Evolutionary conservation across 768 basidiomycete genomes (phyloP), one percentile per base, ranked within the genome.

Genomic region (Ramaria sp.): DNA sequence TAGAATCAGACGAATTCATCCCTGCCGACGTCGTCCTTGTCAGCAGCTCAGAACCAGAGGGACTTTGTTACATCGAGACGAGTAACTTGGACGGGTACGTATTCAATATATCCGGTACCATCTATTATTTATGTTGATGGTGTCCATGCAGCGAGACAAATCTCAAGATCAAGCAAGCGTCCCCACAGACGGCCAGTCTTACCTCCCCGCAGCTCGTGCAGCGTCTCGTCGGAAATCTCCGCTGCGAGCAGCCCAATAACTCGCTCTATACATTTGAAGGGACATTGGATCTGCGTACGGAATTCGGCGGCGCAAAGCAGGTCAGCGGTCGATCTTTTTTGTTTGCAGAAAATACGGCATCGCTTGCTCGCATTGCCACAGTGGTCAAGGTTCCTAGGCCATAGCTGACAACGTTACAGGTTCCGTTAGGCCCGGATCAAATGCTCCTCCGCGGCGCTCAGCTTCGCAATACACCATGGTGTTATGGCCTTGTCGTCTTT

Each of bases 111-210:
- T n/a, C 33, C 17, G 12, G 42, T 13, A 15, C 50, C 53, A 58
- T 37, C 39, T 10, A 27, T 27, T 27, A 27, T 27, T 19, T 24
- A 17, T 46, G 34, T 24, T 53, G 48, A 42, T 30, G 38, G 31
- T 38, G 31, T 37, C 10, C 19, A 27, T 50, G 10, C 63, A 92
- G 92, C 24, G 96, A 98, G 73, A 99, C 96, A 4, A 98, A 98
- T 66, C 78, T 99, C 63, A 99, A 98, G 75, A 98, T 99, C 71
- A 99, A 99, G 67, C 93, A 99, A 71, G 90, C 90, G 0, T 88
- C 88, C 2, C 74, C 88, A 1, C 82, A 90, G 34, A 97, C 93
- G 1, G 72, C 88, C 0, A 64, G 77, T 5, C 77, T 97, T 43
- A 91, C 85, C 5, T 81, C 89, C 2, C 93, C 95, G 0, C 70